Evolutionary conservation across 306 rosid species (phyloP), one percentile per base, ranked within the genome.

Genomic region (Castanospermum australe): DNA sequence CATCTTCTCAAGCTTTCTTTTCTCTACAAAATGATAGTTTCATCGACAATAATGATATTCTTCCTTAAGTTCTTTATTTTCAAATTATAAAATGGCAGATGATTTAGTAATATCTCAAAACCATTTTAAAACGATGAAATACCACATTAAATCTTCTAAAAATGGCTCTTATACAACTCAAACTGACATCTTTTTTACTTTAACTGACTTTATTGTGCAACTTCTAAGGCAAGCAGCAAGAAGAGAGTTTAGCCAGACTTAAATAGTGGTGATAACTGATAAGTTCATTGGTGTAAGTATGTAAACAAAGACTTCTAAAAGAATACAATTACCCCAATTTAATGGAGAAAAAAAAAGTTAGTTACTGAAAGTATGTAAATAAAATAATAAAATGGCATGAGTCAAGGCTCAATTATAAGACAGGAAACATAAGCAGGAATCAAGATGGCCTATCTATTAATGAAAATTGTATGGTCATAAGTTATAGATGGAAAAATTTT

Each of bases 181-280:
- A 56, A 18, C 59, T 41, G 36, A 28, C 70, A 30, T 44, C 51
- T 21, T 68, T 28, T 30, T 67, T 56, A 42, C 62, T 32, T 14
- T 38, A 51, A 50, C 62, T 5, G 38, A 54, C 50, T 55, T 28
- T 55, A 9, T 32, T 30, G 47, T 25, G 45, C 30, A 76, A 62
- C 55, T 77, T 77, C 18, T 56, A 36, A 65, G 73, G 39, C n/a
- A 76, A 63, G 25, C 13, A 62, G 30, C 62, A 75, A 75, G 61
- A 61, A 61, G 60, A 17, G 24, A 36, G 60, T 66, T 30, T 13
- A 12, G 35, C 21, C 24, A 59, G 5, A 17, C 56, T 44, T 22
- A 70, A 52, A 18, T 12, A 41, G 25, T 38, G 56, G 52, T 1
- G 67, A 20, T 42, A 42, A n/a, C 38, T 1, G 67, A 20, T 42